phyloP scores from a whole-genome alignment of 2,329 filamentous ascomycete species.

The Purpureocillium lavendulum region DNA sequence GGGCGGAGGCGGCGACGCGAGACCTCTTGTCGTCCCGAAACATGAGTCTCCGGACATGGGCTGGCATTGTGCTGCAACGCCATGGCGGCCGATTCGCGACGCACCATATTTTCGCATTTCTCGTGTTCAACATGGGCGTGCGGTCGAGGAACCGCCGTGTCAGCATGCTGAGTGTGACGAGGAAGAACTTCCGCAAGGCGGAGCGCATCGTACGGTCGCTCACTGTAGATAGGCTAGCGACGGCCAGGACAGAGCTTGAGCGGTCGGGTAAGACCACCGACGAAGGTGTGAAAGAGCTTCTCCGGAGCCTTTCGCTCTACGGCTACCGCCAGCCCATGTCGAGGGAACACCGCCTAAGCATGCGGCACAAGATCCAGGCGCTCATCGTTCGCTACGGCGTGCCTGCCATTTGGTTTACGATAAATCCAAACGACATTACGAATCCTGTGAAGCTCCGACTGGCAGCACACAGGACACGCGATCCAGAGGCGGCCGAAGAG shows the following conservation, averaged over 20 bases:
- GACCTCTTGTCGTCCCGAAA: neutral
- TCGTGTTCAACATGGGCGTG: conserved; percentile 8
- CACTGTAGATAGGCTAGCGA: neutral
- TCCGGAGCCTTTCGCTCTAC: neutral
- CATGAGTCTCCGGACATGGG: neutral
- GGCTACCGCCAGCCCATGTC: neutral
- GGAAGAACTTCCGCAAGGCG: neutral
- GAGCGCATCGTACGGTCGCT: neutral
- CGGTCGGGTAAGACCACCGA: neutral
- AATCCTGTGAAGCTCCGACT: conserved; percentile 7
- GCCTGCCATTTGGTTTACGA: conserved; percentile 6
- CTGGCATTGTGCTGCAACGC: conserved; percentile 9
- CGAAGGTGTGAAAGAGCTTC: neutral
- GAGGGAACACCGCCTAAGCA: neutral
- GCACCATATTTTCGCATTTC: conserved; percentile 7
- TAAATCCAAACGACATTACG: conserved; percentile 8
- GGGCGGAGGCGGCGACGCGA: neutral
- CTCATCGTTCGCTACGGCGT: conserved; percentile 3
- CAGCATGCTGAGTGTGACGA: conserved; percentile 2
- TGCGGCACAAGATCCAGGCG: conserved; percentile 6
- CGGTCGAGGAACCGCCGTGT: conserved; percentile 4
- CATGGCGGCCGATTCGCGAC: conserved; percentile 7
- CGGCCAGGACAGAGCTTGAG: neutral
- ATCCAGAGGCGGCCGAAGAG: conserved; percentile 3
- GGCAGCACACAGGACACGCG: conserved; percentile 1